Percentiles rank a stretch among this genome's conserved stretches.
phyloP scores from a whole-genome alignment of 2,329 filamentous ascomycete genomes.

The Colletotrichum sp. region DNA sequence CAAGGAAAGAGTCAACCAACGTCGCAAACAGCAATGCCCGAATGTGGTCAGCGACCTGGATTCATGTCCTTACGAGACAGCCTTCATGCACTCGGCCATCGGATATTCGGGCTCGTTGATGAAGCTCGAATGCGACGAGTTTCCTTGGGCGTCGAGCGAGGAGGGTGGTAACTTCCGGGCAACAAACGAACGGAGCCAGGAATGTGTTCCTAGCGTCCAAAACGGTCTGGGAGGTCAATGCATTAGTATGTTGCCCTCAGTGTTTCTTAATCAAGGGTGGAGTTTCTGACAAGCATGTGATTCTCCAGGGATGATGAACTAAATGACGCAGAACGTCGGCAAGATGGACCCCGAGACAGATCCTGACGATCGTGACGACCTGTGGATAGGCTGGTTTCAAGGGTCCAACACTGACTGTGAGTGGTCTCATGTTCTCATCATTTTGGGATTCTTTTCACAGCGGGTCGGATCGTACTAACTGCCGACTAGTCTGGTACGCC shows the following conservation, averaged over 20 bases:
- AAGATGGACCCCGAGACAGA: background rate
- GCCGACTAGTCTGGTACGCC: background rate
- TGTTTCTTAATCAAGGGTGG: background rate
- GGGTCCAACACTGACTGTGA: background rate
- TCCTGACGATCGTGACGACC: background rate
- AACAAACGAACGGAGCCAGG: background rate
- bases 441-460: background rate
- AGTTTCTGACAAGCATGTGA: background rate
- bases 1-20: background rate
- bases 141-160: background rate
- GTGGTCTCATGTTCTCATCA: background rate
- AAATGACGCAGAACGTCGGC: background rate
- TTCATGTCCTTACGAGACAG: background rate
- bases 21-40: background rate
- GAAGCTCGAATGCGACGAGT: conserved; percentile 1
- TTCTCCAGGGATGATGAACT: background rate
- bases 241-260: background rate
- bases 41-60: background rate
- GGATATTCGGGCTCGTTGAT: background rate
- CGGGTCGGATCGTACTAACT: background rate
- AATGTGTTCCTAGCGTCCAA: background rate
- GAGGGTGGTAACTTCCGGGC: conserved; percentile 3
- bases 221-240: background rate
- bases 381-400: background rate
- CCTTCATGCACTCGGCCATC: background rate